Base-by-base conservation (phyloP, 768 basidiomycete genomes). In the Mycena albidolilacea region DNA sequence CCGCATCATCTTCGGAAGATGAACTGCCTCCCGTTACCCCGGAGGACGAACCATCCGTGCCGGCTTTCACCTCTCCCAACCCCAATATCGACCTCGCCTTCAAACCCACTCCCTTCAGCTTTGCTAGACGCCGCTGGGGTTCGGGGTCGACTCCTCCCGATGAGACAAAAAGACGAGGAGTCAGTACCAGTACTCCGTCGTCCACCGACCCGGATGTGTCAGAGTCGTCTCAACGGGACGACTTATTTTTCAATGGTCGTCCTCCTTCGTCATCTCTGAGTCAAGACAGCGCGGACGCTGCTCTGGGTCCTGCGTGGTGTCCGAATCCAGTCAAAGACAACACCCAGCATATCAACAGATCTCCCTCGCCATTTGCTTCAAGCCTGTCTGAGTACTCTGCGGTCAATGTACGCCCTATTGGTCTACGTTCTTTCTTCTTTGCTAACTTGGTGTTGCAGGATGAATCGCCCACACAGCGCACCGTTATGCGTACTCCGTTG, bases 51-150 rank as follows among this genome's bases (percentile, higher is more conserved):
- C 81, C 89, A 8, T 90, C 88, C 3, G 88, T 89, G 67, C 87
- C 89, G 70, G 81, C 82, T 30, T 81, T 80, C 41, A 81, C 84
- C 5, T 80, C 89, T 44, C 83, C 87, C 30, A 30, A 30, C 30
- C 82, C 86, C 23, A 82, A 82, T 64, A 83, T 72, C 44, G 68
- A 66, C 37, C 77, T 90, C 76, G 88, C 87, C 30, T 88, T 86
- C 79, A 90, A 90, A 63, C 91, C 91, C 17, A 89, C 90, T 46
- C 91, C 91, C n/a, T 86, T 88, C 79, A 86, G 87, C 75, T 91
- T 90, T 78, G 90, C 91, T 9, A 87, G 87, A 76, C 88, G 89
- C 65, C 87, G 90, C 70, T 91, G 91, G 91, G 87, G 83, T 72
- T 86, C 85, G 52, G 77, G 80, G 23, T 78, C 83, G 44, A 81